phyloP scores from a whole-genome alignment of 2,329 filamentous ascomycete species.

The Colletotrichum theobromicola region DNA sequence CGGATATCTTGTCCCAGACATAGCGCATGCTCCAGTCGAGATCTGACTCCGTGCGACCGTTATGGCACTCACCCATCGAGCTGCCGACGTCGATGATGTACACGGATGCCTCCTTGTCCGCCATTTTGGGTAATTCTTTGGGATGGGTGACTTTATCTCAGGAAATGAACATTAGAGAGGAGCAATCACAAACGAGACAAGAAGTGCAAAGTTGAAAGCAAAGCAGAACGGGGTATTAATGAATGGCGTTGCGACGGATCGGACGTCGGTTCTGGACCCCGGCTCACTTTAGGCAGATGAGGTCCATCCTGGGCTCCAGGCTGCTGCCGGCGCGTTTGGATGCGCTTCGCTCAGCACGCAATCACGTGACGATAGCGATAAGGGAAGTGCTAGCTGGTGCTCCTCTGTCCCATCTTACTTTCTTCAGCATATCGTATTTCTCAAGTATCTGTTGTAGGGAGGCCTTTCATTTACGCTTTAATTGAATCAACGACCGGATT shows the following conservation, averaged over 20 bases:
- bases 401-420: background rate
- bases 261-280: background rate
- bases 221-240: background rate
- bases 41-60: conserved; percentile 77
- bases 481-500: background rate
- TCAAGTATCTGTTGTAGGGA: background rate
- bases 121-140: conserved; percentile 62
- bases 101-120: conserved; percentile 89
- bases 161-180: background rate
- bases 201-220: background rate
- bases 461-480: background rate
- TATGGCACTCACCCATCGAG: conserved; percentile 78
- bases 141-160: background rate
- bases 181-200: background rate
- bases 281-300: conserved; percentile 20
- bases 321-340: conserved; percentile 9
- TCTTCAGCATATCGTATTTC: background rate
- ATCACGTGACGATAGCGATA: conserved; percentile 22
- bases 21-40: conserved; percentile 91
- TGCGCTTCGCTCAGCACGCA: background rate
- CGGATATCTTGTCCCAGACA: conserved; percentile 87
- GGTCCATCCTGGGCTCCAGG: conserved; percentile 17
- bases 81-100: conserved; percentile 89
- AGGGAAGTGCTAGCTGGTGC: background rate
- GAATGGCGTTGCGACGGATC: background rate